phyloP scores from a whole-genome alignment of 1,284 basidiomycete species.

The Pyrrhoderma noxium region DNA sequence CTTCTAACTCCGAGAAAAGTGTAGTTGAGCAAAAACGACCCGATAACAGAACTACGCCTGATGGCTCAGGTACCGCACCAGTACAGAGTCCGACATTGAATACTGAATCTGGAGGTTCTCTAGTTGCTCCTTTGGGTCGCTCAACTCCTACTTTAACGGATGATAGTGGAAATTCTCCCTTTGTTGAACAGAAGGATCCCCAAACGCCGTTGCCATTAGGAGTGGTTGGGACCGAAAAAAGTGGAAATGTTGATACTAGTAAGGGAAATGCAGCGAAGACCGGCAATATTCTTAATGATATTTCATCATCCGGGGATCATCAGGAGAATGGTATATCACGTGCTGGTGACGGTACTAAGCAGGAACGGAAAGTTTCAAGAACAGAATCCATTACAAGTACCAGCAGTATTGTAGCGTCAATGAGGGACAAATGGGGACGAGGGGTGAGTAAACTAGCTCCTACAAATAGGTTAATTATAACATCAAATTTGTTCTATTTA shows the following conservation, averaged over 20 bases:
- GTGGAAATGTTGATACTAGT: background rate
- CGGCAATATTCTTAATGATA: too few relatives aligned
- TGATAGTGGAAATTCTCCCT: constrained; percentile 4
- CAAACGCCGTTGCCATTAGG: background rate
- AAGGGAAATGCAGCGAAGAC: background rate
- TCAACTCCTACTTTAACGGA: constrained; percentile 5
- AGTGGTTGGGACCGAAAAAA: background rate
- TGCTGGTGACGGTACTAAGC: constrained; percentile 14
- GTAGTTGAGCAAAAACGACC: background rate
- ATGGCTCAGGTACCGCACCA: background rate
- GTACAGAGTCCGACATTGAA: background rate
- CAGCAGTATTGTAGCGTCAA: constrained; percentile 57
- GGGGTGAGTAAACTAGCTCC: constrained; percentile 44
- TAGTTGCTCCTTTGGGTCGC: background rate
- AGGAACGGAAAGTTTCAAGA: constrained; percentile 31
- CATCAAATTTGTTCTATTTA: constrained; percentile 25
- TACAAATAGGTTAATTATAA: constrained; percentile 4
- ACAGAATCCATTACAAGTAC: constrained; percentile 44
- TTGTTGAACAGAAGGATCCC: constrained; percentile 2
- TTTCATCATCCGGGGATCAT: too few relatives aligned
- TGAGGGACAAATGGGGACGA: constrained; percentile 55
- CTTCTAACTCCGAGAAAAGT: background rate
- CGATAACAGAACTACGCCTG: background rate
- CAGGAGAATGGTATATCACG: background rate
- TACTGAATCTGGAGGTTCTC: background rate